Conservation (phyloP, 192 early-diverging fungal genomes). For the Coemansia sp. region DNA sequence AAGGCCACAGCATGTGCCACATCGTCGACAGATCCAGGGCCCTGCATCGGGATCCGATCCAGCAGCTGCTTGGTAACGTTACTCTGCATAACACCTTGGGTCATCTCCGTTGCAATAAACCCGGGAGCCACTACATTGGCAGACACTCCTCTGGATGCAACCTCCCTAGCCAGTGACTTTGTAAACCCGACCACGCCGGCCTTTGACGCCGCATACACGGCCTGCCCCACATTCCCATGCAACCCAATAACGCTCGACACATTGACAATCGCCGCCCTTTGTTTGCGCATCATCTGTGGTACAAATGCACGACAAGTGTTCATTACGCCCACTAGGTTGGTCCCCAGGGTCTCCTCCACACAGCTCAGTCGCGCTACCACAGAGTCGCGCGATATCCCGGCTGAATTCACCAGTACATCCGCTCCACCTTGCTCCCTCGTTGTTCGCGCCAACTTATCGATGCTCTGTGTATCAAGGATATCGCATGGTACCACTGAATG, state of each 20-base stretch:
- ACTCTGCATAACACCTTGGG: slow-evolving; percentile 4
- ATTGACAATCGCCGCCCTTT: slow-evolving; percentile 75
- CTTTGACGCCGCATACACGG: slow-evolving; percentile 82
- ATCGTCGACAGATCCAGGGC: slow-evolving; percentile 23
- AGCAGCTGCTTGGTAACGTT: slow-evolving; percentile 21
- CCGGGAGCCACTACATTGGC: slow-evolving; percentile 88
- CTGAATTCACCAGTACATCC: slow-evolving; percentile 34
- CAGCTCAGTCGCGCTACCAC: slow-evolving; percentile 55
- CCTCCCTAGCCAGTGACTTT: slow-evolving; percentile 78
- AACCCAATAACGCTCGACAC: slow-evolving; percentile 77
- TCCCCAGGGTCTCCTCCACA: slow-evolving; percentile 59
- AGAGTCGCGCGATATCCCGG: slow-evolving; percentile 59
- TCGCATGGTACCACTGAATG: slow-evolving; percentile 16
- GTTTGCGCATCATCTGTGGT: slow-evolving; percentile 8
- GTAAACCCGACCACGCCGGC: slow-evolving; percentile 85
- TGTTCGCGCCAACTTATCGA: background rate
- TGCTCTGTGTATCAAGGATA: slow-evolving; percentile 7
- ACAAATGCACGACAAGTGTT: slow-evolving; percentile 51
- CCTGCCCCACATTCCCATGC: slow-evolving; percentile 43
- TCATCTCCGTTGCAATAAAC: slow-evolving; percentile 71
- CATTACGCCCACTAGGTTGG: slow-evolving; percentile 75
- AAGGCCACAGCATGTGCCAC: slow-evolving; percentile 41
- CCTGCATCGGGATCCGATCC: slow-evolving; percentile 22
- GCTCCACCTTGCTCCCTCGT: background rate
- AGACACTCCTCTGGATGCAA: slow-evolving; percentile 67